phyloP scores from a whole-genome alignment of 495 filamentous ascomycete species.

The Neurospora sp. region DNA sequence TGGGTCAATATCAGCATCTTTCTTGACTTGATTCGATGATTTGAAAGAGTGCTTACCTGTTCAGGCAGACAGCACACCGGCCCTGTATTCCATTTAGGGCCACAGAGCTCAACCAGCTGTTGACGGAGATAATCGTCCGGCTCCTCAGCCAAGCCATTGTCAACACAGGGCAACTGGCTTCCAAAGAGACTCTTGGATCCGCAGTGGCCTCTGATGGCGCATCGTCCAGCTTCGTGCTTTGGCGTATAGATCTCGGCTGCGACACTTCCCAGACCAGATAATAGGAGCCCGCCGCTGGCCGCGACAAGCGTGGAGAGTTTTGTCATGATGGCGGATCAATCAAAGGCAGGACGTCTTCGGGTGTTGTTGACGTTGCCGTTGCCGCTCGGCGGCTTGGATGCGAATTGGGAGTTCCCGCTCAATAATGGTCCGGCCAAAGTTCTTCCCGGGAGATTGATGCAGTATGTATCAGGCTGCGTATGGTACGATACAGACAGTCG shows the following conservation, averaged over 20 bases:
- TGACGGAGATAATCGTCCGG: slow-evolving; percentile 58
- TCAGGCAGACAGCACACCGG: slow-evolving; percentile 75
- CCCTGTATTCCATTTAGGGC: slow-evolving; percentile 69
- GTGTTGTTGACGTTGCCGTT: not conserved
- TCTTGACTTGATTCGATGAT: not conserved
- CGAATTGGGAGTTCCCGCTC: not conserved
- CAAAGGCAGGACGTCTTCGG: not conserved
- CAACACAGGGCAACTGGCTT: slow-evolving; percentile 79
- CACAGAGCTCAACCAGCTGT: slow-evolving; percentile 77
- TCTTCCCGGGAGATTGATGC: not conserved
- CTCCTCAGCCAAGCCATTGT: slow-evolving; percentile 71
- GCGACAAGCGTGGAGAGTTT: slow-evolving; percentile 24
- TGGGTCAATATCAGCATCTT: not conserved
- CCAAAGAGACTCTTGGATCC: slow-evolving; percentile 84
- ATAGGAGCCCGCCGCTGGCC: slow-evolving; percentile 22
- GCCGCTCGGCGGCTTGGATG: slow-evolving; percentile 22
- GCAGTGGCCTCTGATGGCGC: slow-evolving; percentile 84
- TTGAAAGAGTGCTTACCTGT: slow-evolving; percentile 47
- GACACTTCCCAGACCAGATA: slow-evolving; percentile 20
- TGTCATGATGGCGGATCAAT: slow-evolving; percentile 13
- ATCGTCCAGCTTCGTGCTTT: slow-evolving; percentile 80
- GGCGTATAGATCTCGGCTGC: slow-evolving; percentile 33
- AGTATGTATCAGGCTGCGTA: not conserved
- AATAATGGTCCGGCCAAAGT: not conserved
- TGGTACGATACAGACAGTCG: not conserved